Base-by-base conservation (phyloP, 2,329 filamentous ascomycete genomes). In the Diplocarpon rosae region DNA sequence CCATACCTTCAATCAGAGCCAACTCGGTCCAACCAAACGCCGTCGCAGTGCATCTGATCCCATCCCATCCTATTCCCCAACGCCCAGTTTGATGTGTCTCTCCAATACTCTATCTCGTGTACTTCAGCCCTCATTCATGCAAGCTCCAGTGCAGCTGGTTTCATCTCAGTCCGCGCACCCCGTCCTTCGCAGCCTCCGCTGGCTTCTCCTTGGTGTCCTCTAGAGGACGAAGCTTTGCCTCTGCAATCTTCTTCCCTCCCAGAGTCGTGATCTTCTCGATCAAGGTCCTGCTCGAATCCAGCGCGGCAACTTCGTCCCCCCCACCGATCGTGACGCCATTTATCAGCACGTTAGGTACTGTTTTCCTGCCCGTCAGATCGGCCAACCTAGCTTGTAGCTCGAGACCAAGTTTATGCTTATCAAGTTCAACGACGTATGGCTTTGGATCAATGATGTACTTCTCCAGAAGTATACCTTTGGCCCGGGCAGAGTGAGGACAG, bases 271-370 rank as follows among this genome's bases (percentile, higher is more conserved):
- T 73, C 62, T 80, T 92, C 45, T 75, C 73, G 7, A 78, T 73
- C 49, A 96, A 69, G 46, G 76, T 75, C 51, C 80, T 79, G 28
- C 73, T 71, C 24, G 69, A 64, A 60, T 89, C 78, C 49, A 96
- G 68, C 20, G 75, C 79, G 39, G 78, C 74, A 45, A 98, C 75
- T 49, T 95, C 87, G 60, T 96, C 90, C 39, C 86, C 80, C 16
- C 92, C 92, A 37, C 92, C 92, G 49, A 96, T 86, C 64, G 84
- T 92, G 63, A 82, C 80, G 37, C 87, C 88, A 58, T 87, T 85
- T 57, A 98, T 73, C 55, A 98, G 72, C 30, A 96, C 75, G 61
- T 98, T 98, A 13, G 92, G 92, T 0, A 98, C 92, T 0, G 92
- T 98, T 48, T 70, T 72, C 39, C 90, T 76, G 36, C 85, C 84